Evolutionary conservation across 495 filamentous ascomycete species (phyloP).

Genomic region (Collariella sp.): DNA sequence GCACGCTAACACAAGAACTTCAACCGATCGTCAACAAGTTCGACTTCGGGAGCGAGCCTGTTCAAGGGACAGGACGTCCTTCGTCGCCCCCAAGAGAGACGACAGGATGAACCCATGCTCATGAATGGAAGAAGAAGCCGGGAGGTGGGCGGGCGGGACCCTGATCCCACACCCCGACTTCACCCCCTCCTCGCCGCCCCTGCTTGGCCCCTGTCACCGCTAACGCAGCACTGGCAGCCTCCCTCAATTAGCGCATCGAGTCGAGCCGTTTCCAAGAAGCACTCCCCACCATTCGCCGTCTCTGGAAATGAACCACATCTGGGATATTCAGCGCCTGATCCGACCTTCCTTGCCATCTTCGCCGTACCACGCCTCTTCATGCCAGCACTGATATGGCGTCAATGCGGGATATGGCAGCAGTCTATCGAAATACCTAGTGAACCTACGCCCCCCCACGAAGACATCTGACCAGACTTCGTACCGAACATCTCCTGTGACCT

Average conservation of each 20-base stretch:
- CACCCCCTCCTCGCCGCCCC: too few relatives aligned
- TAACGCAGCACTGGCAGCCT: background rate
- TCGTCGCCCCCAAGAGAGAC: too few relatives aligned
- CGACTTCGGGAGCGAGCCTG: too few relatives aligned
- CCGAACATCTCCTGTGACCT: background rate
- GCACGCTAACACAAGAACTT: too few relatives aligned
- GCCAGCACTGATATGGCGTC: background rate
- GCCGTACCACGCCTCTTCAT: background rate
- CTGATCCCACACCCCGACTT: too few relatives aligned
- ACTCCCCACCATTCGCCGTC: background rate
- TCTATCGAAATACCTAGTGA: background rate
- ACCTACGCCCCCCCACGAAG: background rate
- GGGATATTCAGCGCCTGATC: background rate
- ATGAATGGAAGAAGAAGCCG: too few relatives aligned
- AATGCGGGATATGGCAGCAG: background rate
- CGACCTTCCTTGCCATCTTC: background rate
- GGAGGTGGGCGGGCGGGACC: too few relatives aligned
- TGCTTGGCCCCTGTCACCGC: too few relatives aligned
- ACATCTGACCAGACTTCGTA: background rate
- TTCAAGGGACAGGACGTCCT: too few relatives aligned
- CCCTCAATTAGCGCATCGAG: background rate
- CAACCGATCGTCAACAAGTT: background rate
- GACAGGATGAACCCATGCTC: too few relatives aligned
- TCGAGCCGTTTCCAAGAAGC: background rate
- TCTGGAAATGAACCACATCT: constrained; percentile 1